Conservation (phyloP, 768 basidiomycete genomes). For the Boletus tomentosulus region DNA sequence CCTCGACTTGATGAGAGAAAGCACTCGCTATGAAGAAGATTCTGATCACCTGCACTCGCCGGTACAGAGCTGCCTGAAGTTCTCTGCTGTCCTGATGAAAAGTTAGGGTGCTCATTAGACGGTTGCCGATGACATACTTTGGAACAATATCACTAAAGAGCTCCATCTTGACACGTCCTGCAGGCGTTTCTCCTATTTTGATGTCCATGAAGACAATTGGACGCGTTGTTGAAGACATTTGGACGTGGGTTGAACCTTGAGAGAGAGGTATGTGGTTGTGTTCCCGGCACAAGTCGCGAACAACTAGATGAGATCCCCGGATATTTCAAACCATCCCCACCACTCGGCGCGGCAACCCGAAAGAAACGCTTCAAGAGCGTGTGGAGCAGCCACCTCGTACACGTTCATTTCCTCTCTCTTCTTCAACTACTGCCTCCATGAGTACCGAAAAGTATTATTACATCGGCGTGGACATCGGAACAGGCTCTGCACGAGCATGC, state of each 20-base stretch:
- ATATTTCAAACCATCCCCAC: neutral
- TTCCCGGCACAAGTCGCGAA: neutral
- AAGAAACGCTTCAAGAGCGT: neutral
- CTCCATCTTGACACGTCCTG: slow-evolving; percentile 95
- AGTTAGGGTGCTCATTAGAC: neutral
- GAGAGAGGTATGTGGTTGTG: neutral
- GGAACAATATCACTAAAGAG: slow-evolving; percentile 94
- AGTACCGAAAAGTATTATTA: slow-evolving; percentile 43
- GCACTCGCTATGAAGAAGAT: neutral
- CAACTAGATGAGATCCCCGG: too few species aligned
- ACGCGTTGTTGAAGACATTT: slow-evolving; percentile 51
- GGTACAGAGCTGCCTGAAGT: slow-evolving; percentile 95
- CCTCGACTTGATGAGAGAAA: slow-evolving; percentile 15
- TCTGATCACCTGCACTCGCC: slow-evolving; percentile 82
- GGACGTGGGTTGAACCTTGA: neutral
- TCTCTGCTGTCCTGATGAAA: slow-evolving; percentile 81
- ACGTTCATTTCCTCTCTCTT: slow-evolving; percentile 1
- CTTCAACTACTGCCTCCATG: slow-evolving; percentile 25
- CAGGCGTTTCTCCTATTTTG: slow-evolving; percentile 93
- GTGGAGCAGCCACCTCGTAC: slow-evolving; percentile 14
- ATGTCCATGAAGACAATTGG: slow-evolving; percentile 98
- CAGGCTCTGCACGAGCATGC: slow-evolving; percentile 87
- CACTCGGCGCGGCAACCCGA: neutral
- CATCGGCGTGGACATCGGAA: slow-evolving; percentile 84
- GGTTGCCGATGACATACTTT: slow-evolving; percentile 52